Evolutionary conservation across 2,329 filamentous ascomycete genomes (phyloP), one percentile per base, ranked within the genome.

Genomic region (Aphanocladium album): DNA sequence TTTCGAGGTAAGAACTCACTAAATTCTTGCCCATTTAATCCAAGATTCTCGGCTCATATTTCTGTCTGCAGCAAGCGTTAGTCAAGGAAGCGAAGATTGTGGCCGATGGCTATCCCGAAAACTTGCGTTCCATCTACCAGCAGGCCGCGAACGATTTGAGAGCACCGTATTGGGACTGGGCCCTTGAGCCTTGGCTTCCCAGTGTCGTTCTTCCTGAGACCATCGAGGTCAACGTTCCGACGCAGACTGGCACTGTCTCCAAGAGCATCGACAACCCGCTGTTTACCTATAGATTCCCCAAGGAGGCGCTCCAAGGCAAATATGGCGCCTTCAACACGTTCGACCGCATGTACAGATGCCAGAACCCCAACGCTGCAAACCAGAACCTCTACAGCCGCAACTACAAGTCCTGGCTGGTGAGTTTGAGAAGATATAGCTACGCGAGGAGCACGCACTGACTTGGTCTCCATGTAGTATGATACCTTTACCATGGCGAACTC

Each of bases 131-230:
- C 60, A 65, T 62, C 25, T 84, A 84, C 65, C 63, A 68, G 23
- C 64, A 72, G 2, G 80, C 81, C 2, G 81, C 80, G 3, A 71
- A 79, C 35, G 70, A 66, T 0, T 74, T 84, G 33, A 76, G 81
- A 33, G 69, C 77, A 7, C 80, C 82, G 2, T 83, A 74, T 69
- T 84, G 82, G 82, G 82, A 84, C 69, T 85, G 81, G 82, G 80
- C 75, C 1, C 62, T 65, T 2, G 67, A 78, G 35, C 64, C 74
- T 2, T 62, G 64, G 19, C 72, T 85, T 3, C 82, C 83, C 3
- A 64, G 66, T 0, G 74, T 75, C 17, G 75, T 71, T 2, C 68
- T 69, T 2, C 67, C 69, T 25, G 65, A 69, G 46, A 76, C 69
- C 14, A 68, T 78, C 54, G 72, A 62, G 5, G 68, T 82, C 62